Base-by-base conservation (phyloP, 208 protist genomes). In the Leishmania martiniquensis region DNA sequence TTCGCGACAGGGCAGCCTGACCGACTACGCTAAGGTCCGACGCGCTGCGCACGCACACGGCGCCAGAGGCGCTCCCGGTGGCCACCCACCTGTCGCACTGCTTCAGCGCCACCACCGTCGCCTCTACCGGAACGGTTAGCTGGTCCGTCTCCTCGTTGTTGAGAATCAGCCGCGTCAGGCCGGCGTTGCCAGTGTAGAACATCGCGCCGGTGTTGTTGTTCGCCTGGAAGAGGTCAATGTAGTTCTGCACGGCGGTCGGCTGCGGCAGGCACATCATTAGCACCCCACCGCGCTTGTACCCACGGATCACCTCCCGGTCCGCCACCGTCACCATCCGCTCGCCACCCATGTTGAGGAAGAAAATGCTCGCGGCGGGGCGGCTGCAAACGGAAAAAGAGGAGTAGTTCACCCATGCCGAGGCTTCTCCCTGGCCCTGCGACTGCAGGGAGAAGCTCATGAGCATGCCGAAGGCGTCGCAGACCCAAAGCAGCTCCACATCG, bases 401-500 rank as follows among this genome's bases (percentile, higher is more conserved):
- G 78, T 96, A 97, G 29, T 85, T 70, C 15, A 88, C 82, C 90
- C 91, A 97, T 34, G 84, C 86, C 20, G 92, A 84, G 22, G 79
- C 87, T 75, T 96, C 89, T 42, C 81, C 82, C 47, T 88, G 89
- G 29, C 76, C 82, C 49, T 91, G 89, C 44, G 85, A 79, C 72
- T 93, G 88, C 13, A 89, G 76, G 20, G 86, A 91, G 75, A 95
- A 96, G 81, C 91, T 95, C 77, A 87, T 93, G 34, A 97, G 82
- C n/a, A 81, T 87, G 60, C 92, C 92, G 75, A 90, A 96, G 76
- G 81, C 87, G 72, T 97, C 94, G 75, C 87, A 89, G 34, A 92
- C 82, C 94, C 94, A 97, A 47, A 97, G 85, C 71, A 97, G 82
- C 85, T 97, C 94, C 45, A 95, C 69, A 54, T 94, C 89, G 13